A percentile compares a stretch with the other conserved stretches of the same genome.
Conservation (phyloP, 176 grass and related monocot genomes). For the Carex pumila region DNA sequence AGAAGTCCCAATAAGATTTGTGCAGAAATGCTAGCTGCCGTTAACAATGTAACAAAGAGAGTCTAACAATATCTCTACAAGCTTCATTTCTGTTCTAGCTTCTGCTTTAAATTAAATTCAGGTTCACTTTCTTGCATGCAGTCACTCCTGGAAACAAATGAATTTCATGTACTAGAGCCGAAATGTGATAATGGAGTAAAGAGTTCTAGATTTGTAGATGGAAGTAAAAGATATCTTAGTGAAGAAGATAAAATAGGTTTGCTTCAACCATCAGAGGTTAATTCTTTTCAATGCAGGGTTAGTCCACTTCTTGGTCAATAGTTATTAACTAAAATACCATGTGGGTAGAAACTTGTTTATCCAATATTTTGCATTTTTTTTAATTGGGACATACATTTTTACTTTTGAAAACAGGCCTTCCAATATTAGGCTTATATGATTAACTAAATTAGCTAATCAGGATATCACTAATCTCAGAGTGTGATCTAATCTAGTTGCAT, state of each 20-base stretch:
- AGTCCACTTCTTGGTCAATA: background rate
- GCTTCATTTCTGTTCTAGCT: background rate
- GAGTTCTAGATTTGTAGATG: background rate
- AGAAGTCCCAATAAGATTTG: background rate
- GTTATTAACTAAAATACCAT: background rate
- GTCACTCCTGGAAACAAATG: background rate
- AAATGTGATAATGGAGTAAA: background rate
- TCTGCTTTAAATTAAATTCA: background rate
- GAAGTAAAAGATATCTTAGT: conserved; percentile 2
- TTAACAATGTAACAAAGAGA: conserved; percentile 3
- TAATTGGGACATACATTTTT: too few relatives aligned
- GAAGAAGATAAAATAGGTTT: background rate
- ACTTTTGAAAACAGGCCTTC: too few relatives aligned
- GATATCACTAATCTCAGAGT: too few relatives aligned
- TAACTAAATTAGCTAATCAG: too few relatives aligned
- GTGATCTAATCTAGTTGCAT: too few relatives aligned
- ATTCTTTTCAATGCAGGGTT: background rate
- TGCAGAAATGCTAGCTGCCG: background rate
- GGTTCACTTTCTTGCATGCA: background rate
- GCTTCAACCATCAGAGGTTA: background rate
- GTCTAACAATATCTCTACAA: background rate
- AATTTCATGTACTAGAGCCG: background rate
- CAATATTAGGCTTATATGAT: too few relatives aligned
- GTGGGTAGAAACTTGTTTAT: background rate
- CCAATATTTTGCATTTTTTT: background rate